Evolutionary conservation across 1,284 basidiomycete species (phyloP).

Genomic region (Sutorius eximius): DNA sequence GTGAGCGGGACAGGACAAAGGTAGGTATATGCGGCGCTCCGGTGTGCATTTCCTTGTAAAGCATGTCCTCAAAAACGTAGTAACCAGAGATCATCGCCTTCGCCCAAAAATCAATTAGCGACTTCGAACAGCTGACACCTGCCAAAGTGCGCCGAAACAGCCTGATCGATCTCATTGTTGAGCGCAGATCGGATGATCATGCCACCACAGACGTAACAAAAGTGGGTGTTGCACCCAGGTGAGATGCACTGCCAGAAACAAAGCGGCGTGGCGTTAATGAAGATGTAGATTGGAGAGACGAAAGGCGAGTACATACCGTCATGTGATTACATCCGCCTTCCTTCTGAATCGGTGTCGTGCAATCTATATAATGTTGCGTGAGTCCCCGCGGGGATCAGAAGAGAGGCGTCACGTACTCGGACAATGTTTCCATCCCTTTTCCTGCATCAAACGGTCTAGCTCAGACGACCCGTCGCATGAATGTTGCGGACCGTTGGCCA

Average conservation of each 20-base stretch:
- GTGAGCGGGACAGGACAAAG: background rate
- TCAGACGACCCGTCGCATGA: conserved; percentile 60
- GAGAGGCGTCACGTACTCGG: conserved; percentile 41
- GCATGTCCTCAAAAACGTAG: background rate
- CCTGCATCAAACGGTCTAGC: conserved; percentile 50
- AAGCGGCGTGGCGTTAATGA: background rate
- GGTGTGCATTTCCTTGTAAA: background rate
- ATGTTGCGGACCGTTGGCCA: conserved; percentile 42
- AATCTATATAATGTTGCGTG: conserved; percentile 42
- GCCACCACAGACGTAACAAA: conserved; percentile 60
- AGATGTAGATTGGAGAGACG: background rate
- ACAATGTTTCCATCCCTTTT: conserved; percentile 60
- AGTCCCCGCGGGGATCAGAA: background rate
- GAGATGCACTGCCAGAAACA: conserved; percentile 48
- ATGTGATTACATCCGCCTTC: conserved; percentile 65
- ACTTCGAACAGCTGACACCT: conserved; percentile 45
- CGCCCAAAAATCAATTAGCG: conserved; percentile 10
- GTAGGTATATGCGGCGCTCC: background rate
- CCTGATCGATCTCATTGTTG: conserved; percentile 41
- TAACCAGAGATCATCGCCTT: background rate
- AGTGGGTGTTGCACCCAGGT: conserved; percentile 63
- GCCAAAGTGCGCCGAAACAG: conserved; percentile 46
- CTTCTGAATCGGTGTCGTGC: conserved; percentile 58
- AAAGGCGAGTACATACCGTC: conserved; percentile 42
- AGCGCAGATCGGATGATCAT: conserved; percentile 51